phyloP scores from a whole-genome alignment of 2,329 filamentous ascomycete species.

The Trichoderma polysporum region DNA sequence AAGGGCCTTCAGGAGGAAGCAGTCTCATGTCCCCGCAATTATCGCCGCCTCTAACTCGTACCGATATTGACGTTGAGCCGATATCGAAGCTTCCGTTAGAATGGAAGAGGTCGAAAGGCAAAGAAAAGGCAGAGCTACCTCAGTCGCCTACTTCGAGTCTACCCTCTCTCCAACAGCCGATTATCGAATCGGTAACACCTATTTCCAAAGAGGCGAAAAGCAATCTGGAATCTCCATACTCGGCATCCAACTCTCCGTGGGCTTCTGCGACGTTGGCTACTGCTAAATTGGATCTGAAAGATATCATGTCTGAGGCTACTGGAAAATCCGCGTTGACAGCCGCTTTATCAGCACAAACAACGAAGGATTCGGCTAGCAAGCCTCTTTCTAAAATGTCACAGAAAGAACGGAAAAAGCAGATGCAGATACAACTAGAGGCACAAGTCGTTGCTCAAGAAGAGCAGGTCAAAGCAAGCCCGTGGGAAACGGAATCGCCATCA shows the following conservation, averaged over 20 bases:
- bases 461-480: constrained; percentile 39
- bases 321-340: constrained; percentile 54
- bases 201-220: neutral
- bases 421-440: constrained; percentile 61
- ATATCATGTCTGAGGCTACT: constrained; percentile 68
- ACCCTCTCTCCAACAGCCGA: constrained; percentile 16
- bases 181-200: neutral
- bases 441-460: constrained; percentile 42
- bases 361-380: constrained; percentile 40
- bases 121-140: constrained; percentile 23
- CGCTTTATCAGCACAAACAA: constrained; percentile 52
- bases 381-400: constrained; percentile 71
- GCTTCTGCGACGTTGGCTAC: constrained; percentile 51
- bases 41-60: constrained; percentile 24
- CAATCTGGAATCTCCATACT: neutral
- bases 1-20: constrained; percentile 42
- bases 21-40: constrained; percentile 33
- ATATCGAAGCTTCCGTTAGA: constrained; percentile 33
- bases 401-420: constrained; percentile 84
- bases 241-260: constrained; percentile 48
- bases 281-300: constrained; percentile 69
- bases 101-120: constrained; percentile 32
- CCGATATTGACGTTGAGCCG: constrained; percentile 30
- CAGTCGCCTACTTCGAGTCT: constrained; percentile 23
- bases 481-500: constrained; percentile 42